Conservation (phyloP, 73 alveolate species). For the Tetrahymena malaccensis region DNA sequence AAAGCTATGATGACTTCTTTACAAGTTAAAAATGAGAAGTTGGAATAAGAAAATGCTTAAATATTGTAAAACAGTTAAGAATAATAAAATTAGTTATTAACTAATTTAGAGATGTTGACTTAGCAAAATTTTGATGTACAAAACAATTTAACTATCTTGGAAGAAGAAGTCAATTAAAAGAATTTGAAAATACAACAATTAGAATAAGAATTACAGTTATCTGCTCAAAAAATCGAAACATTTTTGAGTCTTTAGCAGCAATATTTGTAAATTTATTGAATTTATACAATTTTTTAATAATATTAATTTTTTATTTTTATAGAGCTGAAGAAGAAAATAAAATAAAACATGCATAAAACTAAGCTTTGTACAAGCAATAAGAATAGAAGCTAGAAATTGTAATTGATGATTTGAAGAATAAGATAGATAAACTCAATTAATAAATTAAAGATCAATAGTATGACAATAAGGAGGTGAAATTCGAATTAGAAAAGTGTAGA, state of each 20-base stretch:
- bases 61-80: not conserved
- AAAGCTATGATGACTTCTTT: not conserved
- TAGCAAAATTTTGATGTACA: not conserved
- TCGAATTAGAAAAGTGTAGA: not conserved
- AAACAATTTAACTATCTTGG: not conserved
- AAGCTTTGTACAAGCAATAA: not conserved
- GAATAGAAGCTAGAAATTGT: not conserved
- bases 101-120: not conserved
- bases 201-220: not conserved
- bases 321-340: not conserved
- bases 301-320: not conserved
- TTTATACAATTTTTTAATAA: not conserved
- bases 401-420: not conserved
- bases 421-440: not conserved
- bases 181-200: not conserved
- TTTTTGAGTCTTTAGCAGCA: not conserved
- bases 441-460: not conserved
- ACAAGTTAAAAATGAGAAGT: not conserved
- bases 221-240: not conserved
- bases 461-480: not conserved
- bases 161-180: not conserved
- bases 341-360: not conserved
- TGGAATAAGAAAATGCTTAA: not conserved
- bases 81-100: not conserved
- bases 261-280: not conserved